These are phyloP conservation scores for Ogataea ramenticola DNA, from an alignment of 805 yeast species.

Conservation along the genomic window DNA sequence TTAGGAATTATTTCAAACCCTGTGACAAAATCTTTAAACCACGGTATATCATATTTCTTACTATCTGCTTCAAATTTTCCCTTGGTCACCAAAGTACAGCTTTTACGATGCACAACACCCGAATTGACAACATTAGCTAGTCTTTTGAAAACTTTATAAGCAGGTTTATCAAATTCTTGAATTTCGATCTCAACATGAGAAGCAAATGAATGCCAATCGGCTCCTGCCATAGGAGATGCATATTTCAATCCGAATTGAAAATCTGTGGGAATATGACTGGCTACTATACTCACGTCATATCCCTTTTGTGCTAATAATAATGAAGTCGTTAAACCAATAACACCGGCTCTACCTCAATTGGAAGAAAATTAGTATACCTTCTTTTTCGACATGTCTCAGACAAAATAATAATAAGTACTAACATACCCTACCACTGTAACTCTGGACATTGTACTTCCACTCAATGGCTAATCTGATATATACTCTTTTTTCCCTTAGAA, in stretches of 20 bases:
- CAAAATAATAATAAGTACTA: no score
- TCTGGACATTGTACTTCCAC: neutral
- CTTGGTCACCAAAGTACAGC: conserved; percentile 12
- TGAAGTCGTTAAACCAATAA: conserved; percentile 50
- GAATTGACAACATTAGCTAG: conserved; percentile 43
- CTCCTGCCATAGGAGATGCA: conserved; percentile 68
- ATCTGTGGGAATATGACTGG: conserved; percentile 51
- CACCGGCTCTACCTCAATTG: conserved; percentile 52
- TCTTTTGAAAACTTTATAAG: conserved; percentile 38
- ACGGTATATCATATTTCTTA: conserved; percentile 26
- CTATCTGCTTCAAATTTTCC: conserved; percentile 11
- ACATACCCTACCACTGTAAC: neutral
- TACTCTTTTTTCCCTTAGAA: no score
- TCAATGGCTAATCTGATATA: no score
- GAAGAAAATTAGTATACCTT: no score
- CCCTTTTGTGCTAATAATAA: conserved; percentile 31
- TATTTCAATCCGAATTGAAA: conserved; percentile 35
- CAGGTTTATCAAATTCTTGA: conserved; percentile 37
- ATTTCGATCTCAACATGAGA: conserved; percentile 26
- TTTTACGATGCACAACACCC: conserved; percentile 33
- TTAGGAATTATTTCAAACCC: conserved; percentile 28
- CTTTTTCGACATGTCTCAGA: no score
- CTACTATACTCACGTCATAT: conserved; percentile 35
- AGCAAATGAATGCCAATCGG: conserved; percentile 64
- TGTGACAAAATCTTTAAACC: conserved; percentile 42